Evolutionary conservation across 129 eudicot species (phyloP).

Genomic region (Lactuca saligna): DNA sequence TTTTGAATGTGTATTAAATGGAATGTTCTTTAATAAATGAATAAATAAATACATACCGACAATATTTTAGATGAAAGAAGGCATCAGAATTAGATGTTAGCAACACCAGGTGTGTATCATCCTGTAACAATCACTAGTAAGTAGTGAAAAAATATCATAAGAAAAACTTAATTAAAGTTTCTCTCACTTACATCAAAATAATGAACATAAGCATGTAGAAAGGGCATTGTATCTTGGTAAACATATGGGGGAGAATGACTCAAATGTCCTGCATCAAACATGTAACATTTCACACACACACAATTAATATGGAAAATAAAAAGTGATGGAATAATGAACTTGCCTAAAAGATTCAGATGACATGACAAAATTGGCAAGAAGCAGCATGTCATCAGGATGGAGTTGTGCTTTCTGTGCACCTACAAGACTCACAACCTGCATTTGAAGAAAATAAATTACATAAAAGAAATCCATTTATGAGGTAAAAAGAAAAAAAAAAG

Average conservation of each 20-base stretch:
- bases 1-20: too few species aligned
- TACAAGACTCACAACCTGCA: conserved; percentile 95
- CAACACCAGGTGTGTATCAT: conserved; percentile 76
- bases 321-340: conserved; percentile 17
- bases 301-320: too few species aligned
- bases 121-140: conserved; percentile 43
- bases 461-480: not conserved
- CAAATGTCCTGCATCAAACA: conserved; percentile 79
- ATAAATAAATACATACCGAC: conserved; percentile 51
- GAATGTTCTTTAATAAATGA: not conserved
- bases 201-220: conserved; percentile 87
- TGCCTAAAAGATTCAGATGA: conserved; percentile 98
- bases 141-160: too few species aligned
- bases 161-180: not conserved
- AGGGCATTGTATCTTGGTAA: conserved; percentile 92
- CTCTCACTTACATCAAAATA: conserved; percentile 80
- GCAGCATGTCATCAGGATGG: conserved; percentile 94
- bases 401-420: conserved; percentile 93
- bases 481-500: not conserved
- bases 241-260: conserved; percentile 96
- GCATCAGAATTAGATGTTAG: conserved; percentile 90
- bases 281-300: conserved; percentile 1
- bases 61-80: conserved; percentile 85
- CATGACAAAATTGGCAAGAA: conserved; percentile 89
- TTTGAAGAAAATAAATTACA: conserved; percentile 3